A percentile compares a stretch with the other conserved stretches of the same genome.
phyloP scores from a whole-genome alignment of 164 flowering plant species.

The Hamamelis virginiana region DNA sequence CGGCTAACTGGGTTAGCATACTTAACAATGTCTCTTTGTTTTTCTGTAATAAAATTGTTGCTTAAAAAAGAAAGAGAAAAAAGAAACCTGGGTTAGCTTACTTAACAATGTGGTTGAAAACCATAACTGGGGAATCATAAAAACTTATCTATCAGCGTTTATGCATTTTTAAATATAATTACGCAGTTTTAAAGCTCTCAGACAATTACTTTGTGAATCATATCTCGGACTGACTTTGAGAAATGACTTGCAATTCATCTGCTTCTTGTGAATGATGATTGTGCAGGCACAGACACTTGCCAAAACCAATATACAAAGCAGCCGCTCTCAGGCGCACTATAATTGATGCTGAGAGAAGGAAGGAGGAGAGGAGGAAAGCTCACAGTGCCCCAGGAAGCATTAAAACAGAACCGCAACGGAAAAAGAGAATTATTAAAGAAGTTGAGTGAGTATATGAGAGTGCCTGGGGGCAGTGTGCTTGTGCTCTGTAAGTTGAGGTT shows the following conservation, averaged over 20 bases:
- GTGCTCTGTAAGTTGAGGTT: too few species aligned
- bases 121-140: too few species aligned
- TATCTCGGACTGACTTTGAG: background rate
- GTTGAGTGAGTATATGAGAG: constrained; percentile 31
- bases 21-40: too few species aligned
- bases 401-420: constrained; percentile 41
- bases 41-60: too few species aligned
- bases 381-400: constrained; percentile 80
- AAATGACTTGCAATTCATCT: background rate
- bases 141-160: background rate
- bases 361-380: constrained; percentile 68
- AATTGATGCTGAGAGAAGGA: constrained; percentile 57
- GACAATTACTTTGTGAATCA: background rate
- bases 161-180: background rate
- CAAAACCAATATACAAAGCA: constrained; percentile 76
- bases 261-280: background rate
- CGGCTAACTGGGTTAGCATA: too few species aligned
- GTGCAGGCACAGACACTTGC: constrained; percentile 88
- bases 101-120: too few species aligned
- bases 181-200: background rate
- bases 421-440: constrained; percentile 60
- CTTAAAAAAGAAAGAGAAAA: too few species aligned
- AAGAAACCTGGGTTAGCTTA: too few species aligned
- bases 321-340: constrained; percentile 43
- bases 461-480: too few species aligned